A percentile compares a stretch with the other conserved stretches of the same genome.
These are phyloP conservation scores for Clonostachys rhizophaga DNA, from an alignment of 2,329 filamentous ascomycete genomes.

Conservation along the genomic window DNA sequence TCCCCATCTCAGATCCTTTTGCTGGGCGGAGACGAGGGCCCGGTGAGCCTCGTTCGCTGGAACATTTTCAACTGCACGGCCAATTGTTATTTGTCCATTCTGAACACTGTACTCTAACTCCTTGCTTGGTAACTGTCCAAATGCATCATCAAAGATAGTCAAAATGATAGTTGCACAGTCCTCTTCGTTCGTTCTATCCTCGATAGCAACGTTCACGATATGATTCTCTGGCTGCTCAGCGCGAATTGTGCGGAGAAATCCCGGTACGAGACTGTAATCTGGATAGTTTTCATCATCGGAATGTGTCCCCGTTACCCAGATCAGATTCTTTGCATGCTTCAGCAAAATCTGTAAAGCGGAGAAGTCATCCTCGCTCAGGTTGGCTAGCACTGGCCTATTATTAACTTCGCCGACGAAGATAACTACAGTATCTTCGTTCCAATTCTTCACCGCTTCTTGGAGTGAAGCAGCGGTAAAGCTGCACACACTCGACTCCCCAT, in stretches of 20 bases:
- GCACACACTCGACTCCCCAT: too few species aligned
- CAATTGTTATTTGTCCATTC: constrained; percentile 4
- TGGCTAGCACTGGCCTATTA: neutral
- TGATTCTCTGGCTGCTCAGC: neutral
- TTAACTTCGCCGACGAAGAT: neutral
- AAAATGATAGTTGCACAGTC: neutral
- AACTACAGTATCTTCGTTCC: neutral
- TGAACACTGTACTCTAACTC: constrained; percentile 9
- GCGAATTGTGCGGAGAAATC: constrained; percentile 1
- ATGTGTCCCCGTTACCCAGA: neutral
- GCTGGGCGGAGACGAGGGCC: neutral
- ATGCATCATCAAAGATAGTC: neutral
- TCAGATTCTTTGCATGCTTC: neutral
- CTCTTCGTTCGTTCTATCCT: neutral
- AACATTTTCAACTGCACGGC: constrained; percentile 1
- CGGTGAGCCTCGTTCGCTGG: neutral
- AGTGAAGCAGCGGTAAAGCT: too few species aligned
- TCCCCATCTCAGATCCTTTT: neutral
- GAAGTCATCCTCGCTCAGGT: neutral
- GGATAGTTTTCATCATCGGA: neutral
- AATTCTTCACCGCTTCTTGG: too few species aligned
- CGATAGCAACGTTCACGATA: neutral
- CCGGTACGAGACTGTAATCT: neutral
- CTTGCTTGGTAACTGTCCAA: neutral
- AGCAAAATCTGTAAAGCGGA: neutral